Base-by-base conservation (phyloP, 2,329 filamentous ascomycete species). In the Byssochlamys sp. region DNA sequence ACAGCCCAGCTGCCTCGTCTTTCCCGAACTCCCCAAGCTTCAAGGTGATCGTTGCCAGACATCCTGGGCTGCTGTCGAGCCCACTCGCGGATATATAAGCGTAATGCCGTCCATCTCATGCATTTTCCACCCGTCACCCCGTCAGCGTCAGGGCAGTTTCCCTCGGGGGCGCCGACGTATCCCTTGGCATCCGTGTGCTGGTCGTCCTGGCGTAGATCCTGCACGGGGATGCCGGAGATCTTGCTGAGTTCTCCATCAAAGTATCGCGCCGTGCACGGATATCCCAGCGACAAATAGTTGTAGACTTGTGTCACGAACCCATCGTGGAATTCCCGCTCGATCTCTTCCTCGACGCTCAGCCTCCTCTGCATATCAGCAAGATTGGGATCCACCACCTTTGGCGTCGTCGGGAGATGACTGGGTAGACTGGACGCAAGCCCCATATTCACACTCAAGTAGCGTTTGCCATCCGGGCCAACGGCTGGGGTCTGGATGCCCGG, bases 201-300 rank as follows among this genome's bases (percentile, higher is more conserved):
- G 69, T 96, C 91, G 67, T 92, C 86, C 54, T 80, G 79, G 61
- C 86, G 78, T 52, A 97, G 80, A 56, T 91, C 87, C 2, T 80
- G 77, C 6, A 92, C 69, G 0, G 82, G 70, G 5, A 95, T 84
- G 9, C 81, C 80, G 31, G 86, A 88, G 57, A 96, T 95, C 69
- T 88, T 90, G 64, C 86, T 84, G 24, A 97, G 79, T 76, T 97
- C 92, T 10, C 86, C 82, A 68, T 97, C 92, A 67, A 89, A 97
- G 39, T 84, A 81, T 25, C 87, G 84, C 10, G 91, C 92, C 66
- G 91, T 84, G 33, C 89, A 86, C 2, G 92, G 91, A 71, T 96
- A 96, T 4, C 92, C 92, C 4, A 97, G 81, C 0, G 90, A 95
- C 14, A 97, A 80, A 72, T 97, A 97, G 72, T 97, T 96, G 80